Evolutionary conservation across 2,329 filamentous ascomycete species (phyloP), one percentile per base, ranked within the genome.

Genomic region (Bipolaris zeicola): DNA sequence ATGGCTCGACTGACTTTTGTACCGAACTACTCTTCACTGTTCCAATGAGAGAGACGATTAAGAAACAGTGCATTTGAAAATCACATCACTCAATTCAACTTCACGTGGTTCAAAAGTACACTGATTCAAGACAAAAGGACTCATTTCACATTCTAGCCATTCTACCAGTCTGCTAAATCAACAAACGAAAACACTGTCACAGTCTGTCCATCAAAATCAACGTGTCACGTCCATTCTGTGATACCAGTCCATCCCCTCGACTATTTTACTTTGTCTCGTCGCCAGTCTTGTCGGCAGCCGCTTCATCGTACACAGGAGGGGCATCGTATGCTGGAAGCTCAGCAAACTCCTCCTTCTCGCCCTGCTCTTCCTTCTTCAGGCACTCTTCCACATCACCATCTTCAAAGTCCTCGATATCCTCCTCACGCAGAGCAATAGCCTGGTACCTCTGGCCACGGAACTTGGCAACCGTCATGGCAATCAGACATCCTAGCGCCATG

Each of bases 401-500:
- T 18, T 73, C 65, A 2, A 67, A 60, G 18, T 73, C 65, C 16
- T 73, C 65, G 1, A 66, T 61, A 20, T 74, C 68, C 3, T 71
- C 69, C 44, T 74, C 70, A 13, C 73, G 69, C 16, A 67, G 58
- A n/a, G 68, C 64, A 43, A 77, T 64, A n/a, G 63, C 61, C 61
- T 72, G 67, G 58, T 76, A 77, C 36, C 59, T 50, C 43, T 76
- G 75, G 46, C 81, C 79, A 50, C 84, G 83, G 58, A 87, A 71
- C 58, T 81, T 76, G 60, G 84, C 83, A 79, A 85, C 85, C 24
- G 87, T 47, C 55, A 84, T 85, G 49, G 88, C 82, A 51, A 87
- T 79, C 50, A 88, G 65, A 48, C 84, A 86, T 60, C 87, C 88
- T 38, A 89, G 73, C 55, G 87, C 77, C 83, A 91, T 88, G 52